phyloP scores from a whole-genome alignment of 2,329 filamentous ascomycete species.

The Lasiodiplodia hormozganensis region DNA sequence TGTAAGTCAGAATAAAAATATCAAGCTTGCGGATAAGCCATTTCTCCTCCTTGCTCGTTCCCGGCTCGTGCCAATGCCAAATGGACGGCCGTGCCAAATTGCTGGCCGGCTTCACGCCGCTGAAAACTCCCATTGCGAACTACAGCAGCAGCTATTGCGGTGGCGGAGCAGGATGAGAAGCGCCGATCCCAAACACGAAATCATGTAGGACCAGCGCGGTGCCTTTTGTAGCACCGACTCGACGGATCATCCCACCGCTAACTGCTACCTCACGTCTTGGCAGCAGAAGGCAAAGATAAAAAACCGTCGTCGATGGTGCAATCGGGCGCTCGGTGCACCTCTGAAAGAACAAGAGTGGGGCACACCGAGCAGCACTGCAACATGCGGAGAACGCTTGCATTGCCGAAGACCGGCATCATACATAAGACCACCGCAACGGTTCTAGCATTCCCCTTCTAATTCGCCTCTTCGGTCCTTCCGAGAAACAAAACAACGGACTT shows the following conservation, averaged over 20 bases:
- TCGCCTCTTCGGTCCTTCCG: not conserved
- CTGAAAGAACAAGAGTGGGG: slow-evolving; percentile 21
- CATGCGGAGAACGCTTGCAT: not conserved
- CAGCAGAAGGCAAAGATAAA: not conserved
- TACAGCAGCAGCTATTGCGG: not conserved
- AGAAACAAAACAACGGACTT: not conserved
- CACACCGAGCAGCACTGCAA: not conserved
- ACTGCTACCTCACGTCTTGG: not conserved
- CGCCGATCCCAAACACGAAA: not conserved
- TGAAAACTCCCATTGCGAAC: slow-evolving; percentile 7
- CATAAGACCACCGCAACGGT: not conserved
- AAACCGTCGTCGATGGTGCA: slow-evolving; percentile 23
- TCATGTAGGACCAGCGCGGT: not conserved
- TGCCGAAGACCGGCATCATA: slow-evolving; percentile 16
- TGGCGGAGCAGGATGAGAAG: not conserved
- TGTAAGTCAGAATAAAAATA: slow-evolving; percentile 32
- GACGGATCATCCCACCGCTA: slow-evolving; percentile 3
- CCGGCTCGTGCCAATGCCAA: slow-evolving; percentile 30
- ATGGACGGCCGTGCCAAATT: slow-evolving; percentile 6
- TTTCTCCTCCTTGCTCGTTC: slow-evolving; percentile 31
- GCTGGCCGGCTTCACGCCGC: not conserved
- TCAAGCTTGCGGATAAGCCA: slow-evolving; percentile 35
- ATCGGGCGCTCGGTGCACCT: slow-evolving; percentile 16
- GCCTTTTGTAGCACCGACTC: slow-evolving; percentile 17
- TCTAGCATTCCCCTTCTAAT: not conserved